Percentiles rank a stretch among this genome's conserved stretches.
Evolutionary conservation across 106 monocot genomes (phyloP).

Genomic region (Allium cepa): DNA sequence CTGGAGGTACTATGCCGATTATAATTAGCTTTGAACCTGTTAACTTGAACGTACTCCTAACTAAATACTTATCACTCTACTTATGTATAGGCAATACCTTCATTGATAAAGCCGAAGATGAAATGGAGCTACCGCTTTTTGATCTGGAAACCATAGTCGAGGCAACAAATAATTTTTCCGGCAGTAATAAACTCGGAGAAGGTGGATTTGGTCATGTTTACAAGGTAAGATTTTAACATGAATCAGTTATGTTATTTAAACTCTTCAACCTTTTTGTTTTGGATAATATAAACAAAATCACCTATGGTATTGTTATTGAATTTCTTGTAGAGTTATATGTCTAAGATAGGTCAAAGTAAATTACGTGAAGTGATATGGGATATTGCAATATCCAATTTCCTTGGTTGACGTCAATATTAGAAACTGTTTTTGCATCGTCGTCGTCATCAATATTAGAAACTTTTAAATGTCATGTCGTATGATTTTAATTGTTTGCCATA

Average conservation of each 20-base stretch:
- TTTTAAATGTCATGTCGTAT: no score
- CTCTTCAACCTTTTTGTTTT: background rate
- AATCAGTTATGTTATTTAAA: background rate
- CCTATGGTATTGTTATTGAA: no score
- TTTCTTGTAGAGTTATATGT: no score
- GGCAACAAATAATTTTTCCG: conserved; percentile 17
- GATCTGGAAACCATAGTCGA: conserved; percentile 2
- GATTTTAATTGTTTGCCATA: no score
- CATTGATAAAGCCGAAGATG: background rate
- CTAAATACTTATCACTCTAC: no score
- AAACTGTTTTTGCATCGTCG: no score
- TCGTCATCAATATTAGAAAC: no score
- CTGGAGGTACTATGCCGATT: background rate
- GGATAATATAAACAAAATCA: background rate
- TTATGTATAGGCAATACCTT: background rate
- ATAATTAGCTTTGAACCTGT: background rate
- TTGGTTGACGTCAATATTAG: no score
- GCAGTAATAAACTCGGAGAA: conserved; percentile 17
- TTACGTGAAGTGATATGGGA: no score
- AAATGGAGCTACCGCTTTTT: conserved; percentile 5
- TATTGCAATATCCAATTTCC: no score
- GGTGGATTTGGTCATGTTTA: conserved; percentile 38
- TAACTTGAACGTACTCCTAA: no score
- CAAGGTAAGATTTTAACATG: conserved; percentile 10
- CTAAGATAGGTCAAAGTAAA: no score